Conservation (phyloP, 176 grass and related monocot genomes). For the Triticum urartu region DNA sequence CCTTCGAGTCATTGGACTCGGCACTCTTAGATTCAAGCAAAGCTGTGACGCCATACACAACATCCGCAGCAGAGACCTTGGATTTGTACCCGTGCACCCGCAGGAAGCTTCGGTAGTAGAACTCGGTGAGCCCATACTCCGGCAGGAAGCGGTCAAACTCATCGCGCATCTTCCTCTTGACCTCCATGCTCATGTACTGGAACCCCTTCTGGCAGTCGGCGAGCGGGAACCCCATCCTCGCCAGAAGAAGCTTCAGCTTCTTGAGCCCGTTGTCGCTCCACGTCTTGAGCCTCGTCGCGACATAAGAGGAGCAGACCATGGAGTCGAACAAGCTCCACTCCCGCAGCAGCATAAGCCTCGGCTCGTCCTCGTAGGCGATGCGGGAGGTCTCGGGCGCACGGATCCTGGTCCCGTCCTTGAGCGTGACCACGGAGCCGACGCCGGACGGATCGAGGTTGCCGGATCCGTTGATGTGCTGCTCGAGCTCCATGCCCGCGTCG, state of each 20-base stretch:
- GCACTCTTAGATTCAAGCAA: slow-evolving; percentile 54
- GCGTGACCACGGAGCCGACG: slow-evolving; percentile 50
- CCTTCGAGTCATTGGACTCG: slow-evolving; percentile 35
- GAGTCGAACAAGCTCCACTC: slow-evolving; percentile 92
- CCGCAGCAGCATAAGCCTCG: slow-evolving; percentile 69
- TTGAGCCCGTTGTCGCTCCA: slow-evolving; percentile 95
- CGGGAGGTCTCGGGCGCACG: slow-evolving; percentile 66
- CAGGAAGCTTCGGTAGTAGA: slow-evolving; percentile 86
- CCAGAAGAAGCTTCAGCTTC: slow-evolving; percentile 85
- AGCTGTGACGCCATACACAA: slow-evolving; percentile 85
- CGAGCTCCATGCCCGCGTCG: slow-evolving; percentile 79
- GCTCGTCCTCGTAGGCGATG: slow-evolving; percentile 94
- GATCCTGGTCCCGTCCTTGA: slow-evolving; percentile 89
- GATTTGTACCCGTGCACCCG: slow-evolving; percentile 73
- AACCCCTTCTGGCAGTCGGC: slow-evolving; percentile 88
- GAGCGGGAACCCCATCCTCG: slow-evolving; percentile 85
- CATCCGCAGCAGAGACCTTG: slow-evolving; percentile 86
- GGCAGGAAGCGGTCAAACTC: slow-evolving; percentile 84
- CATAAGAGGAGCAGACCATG: slow-evolving; percentile 90
- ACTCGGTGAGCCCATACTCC: slow-evolving; percentile 82
- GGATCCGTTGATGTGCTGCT: slow-evolving; percentile 86
- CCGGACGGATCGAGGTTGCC: slow-evolving; percentile 57
- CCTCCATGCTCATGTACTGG: slow-evolving; percentile 96
- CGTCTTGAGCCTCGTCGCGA: slow-evolving; percentile 81
- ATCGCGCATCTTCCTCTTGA: slow-evolving; percentile 85